Conservation (phyloP, 345 rosid species). For the Hibiscus trionum region DNA sequence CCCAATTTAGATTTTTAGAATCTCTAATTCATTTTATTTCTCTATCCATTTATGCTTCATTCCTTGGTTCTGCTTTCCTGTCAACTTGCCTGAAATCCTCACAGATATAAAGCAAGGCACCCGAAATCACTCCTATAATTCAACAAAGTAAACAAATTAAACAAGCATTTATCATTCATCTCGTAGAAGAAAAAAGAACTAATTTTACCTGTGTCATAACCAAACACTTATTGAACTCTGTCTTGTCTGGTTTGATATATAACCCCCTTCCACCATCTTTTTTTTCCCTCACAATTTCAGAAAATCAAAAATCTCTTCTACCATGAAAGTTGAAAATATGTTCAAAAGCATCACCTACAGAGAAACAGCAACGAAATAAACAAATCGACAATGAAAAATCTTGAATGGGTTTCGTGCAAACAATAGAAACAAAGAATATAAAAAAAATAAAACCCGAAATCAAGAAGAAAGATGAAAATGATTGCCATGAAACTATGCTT, state of each 20-base stretch:
- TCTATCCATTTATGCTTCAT: too few species aligned
- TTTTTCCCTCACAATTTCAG: background rate
- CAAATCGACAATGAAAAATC: background rate
- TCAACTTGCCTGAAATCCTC: constrained; percentile 62
- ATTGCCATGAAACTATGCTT: too few species aligned
- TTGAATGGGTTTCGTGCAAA: background rate
- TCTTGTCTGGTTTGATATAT: constrained; percentile 33
- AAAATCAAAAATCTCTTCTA: background rate
- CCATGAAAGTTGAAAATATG: background rate
- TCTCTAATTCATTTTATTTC: too few species aligned
- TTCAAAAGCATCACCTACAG: background rate
- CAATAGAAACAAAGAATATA: background rate
- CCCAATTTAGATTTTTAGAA: too few species aligned
- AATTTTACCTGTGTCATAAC: constrained; percentile 71
- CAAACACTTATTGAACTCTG: constrained; percentile 82
- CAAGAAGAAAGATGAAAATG: background rate
- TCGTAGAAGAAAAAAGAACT: too few species aligned
- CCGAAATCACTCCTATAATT: constrained; percentile 43
- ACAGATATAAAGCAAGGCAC: constrained; percentile 66
- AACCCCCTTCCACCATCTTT: constrained; percentile 67
- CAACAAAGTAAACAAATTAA: background rate
- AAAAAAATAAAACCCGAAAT: background rate
- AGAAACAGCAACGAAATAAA: background rate
- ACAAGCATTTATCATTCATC: background rate
- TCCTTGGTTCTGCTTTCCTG: constrained; percentile 25